A percentile compares a stretch with the other conserved stretches of the same genome.
phyloP scores from a whole-genome alignment of 176 grass and related monocot genomes.

The Elymus sibiricus region DNA sequence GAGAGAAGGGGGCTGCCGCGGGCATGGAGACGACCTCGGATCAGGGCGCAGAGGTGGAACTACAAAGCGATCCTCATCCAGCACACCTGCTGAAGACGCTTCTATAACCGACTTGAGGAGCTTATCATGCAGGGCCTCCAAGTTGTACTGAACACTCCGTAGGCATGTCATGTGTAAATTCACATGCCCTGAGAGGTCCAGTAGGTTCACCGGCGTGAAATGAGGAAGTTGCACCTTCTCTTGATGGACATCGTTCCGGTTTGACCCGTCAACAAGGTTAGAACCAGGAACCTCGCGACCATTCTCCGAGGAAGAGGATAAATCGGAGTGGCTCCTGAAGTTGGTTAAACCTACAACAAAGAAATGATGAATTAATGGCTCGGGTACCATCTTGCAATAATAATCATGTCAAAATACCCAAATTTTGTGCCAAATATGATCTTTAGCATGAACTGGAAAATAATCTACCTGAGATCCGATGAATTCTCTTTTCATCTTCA shows the following conservation, averaged over 20 bases:
- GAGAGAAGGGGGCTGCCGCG: slow-evolving; percentile 15
- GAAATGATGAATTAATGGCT: background rate
- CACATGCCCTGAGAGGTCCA: slow-evolving; percentile 57
- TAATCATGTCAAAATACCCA: slow-evolving; percentile 1
- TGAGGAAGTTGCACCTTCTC: slow-evolving; percentile 14
- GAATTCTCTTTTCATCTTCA: slow-evolving; percentile 23
- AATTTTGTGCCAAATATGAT: slow-evolving; percentile 29
- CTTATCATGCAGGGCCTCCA: slow-evolving; percentile 38
- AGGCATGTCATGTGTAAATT: slow-evolving; percentile 40
- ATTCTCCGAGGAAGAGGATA: slow-evolving; percentile 23
- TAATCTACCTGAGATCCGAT: slow-evolving; percentile 8
- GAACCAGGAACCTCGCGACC: slow-evolving; percentile 23
- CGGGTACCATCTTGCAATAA: background rate
- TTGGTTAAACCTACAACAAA: background rate
- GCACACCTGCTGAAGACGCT: background rate
- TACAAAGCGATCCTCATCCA: slow-evolving; percentile 28
- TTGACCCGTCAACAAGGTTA: slow-evolving; percentile 4
- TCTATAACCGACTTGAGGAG: slow-evolving; percentile 17
- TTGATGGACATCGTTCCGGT: slow-evolving; percentile 14
- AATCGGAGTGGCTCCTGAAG: slow-evolving; percentile 17
- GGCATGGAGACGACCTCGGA: background rate
- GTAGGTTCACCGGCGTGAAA: slow-evolving; percentile 21
- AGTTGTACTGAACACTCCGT: slow-evolving; percentile 45
- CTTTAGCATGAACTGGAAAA: background rate
- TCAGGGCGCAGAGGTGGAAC: background rate